Evolutionary conservation across 1,284 basidiomycete species (phyloP), one percentile per base, ranked within the genome.

Genomic region (Peniophora sp.): DNA sequence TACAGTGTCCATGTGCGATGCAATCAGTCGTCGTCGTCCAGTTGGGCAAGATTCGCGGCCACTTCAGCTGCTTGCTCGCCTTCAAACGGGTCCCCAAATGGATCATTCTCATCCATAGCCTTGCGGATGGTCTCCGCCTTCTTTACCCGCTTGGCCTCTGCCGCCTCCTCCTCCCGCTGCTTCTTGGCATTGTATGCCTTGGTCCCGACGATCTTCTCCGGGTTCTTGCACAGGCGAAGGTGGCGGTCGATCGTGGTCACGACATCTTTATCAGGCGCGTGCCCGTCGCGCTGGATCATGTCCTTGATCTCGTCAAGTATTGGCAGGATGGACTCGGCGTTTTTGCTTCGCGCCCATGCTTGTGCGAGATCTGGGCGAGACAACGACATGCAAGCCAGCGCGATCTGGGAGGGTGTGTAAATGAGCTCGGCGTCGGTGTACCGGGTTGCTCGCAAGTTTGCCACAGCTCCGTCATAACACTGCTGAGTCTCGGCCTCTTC

Each of bases 401-500:
- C 92, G 58, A 99, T 95, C 69, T 98, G 96, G 2, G 92, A 86
- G 0, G 96, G 95, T 3, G 92, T 78, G 63, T 89, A 97, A 48
- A 96, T 76, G 60, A 99, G 82, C 65, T 99, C 96, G 16, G 83
- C 87, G 64, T 97, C 93, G 2, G 95, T 96, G 19, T 95, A 72
- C 17, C 95, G 84, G 17, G 90, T 85, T 19, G 76, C 70, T 25
- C 85, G 79, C 54, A 92, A 76, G 59, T 85, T 71, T 36, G 69
- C 69, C 48, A 86, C 63, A 2, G 86, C 85, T 12, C 64, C 62
- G 52, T 85, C 78, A 62, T 88, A 87, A 24, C 75, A 61, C 45
- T 65, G 69, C 47, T 72, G 65, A 24, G 75, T 63, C 8, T 41
- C 38, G 50, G 71, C 70, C 52, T 77, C 48, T 69, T 59, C 3